A percentile compares a stretch with the other conserved stretches of the same genome.
Conservation (phyloP, 148 eudicot genomes). For the Fagopyrum esculentum region DNA sequence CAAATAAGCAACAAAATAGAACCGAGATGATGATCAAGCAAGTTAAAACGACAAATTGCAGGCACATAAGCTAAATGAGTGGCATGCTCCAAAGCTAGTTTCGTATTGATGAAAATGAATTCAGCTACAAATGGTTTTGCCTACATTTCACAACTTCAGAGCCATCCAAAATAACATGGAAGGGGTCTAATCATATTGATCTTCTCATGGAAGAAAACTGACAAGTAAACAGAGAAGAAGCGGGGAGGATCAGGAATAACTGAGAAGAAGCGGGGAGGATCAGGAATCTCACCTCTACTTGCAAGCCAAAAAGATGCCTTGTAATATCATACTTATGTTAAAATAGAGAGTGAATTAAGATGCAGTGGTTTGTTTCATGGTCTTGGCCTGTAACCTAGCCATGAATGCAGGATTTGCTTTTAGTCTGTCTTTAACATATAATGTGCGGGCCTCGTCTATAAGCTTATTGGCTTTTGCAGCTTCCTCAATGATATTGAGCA, state of each 20-base stretch:
- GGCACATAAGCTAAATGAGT: neutral
- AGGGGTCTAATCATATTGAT: neutral
- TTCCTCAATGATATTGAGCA: slow-evolving; percentile 69
- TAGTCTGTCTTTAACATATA: slow-evolving; percentile 63
- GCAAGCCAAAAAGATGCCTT: slow-evolving; percentile 1
- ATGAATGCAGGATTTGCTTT: slow-evolving; percentile 76
- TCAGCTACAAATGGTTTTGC: neutral
- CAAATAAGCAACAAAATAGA: neutral
- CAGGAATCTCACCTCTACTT: slow-evolving; percentile 5
- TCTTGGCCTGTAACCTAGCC: slow-evolving; percentile 67
- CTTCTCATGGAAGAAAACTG: neutral
- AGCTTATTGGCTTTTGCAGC: slow-evolving; percentile 73
- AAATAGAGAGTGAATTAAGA: slow-evolving; percentile 13
- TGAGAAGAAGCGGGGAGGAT: neutral
- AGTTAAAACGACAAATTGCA: neutral
- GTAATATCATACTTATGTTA: neutral
- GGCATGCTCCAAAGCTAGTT: neutral
- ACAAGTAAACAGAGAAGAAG: neutral
- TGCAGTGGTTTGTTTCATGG: slow-evolving; percentile 24
- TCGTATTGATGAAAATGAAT: neutral
- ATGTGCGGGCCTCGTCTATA: slow-evolving; percentile 57
- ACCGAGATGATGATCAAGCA: neutral
- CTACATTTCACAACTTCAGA: neutral
- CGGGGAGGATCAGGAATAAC: neutral
- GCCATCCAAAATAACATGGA: neutral